phyloP scores from a whole-genome alignment of 1,284 basidiomycete genomes.

The Golubevia pallescens region DNA sequence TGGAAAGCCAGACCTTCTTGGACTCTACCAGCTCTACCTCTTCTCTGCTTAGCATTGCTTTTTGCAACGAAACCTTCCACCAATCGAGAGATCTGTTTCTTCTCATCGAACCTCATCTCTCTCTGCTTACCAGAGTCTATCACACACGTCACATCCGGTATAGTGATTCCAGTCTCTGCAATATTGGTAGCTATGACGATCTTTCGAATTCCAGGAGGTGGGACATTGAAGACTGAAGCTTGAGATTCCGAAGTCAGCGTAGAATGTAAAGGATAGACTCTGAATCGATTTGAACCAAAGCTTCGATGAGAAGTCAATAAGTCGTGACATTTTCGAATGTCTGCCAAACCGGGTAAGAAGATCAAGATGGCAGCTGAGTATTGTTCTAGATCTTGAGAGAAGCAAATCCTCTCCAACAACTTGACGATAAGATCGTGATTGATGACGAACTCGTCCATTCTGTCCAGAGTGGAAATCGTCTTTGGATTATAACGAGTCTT shows the following conservation, averaged over 20 bases:
- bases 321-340: slow-evolving; percentile 88
- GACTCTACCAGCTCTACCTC: slow-evolving; percentile 74
- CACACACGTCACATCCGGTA: slow-evolving; percentile 96
- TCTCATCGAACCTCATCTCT: slow-evolving; percentile 94
- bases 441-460: slow-evolving; percentile 75
- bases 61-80: slow-evolving; percentile 90
- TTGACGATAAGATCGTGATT: slow-evolving; percentile 71
- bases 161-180: slow-evolving; percentile 93
- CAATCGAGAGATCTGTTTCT: slow-evolving; percentile 90
- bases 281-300: slow-evolving; percentile 78
- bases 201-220: slow-evolving; percentile 69
- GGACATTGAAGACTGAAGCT: slow-evolving; percentile 85
- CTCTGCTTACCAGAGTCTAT: slow-evolving; percentile 94
- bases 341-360: slow-evolving; percentile 85
- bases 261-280: slow-evolving; percentile 89
- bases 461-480: slow-evolving; percentile 81
- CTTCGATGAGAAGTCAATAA: slow-evolving; percentile 76
- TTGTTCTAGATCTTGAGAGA: slow-evolving; percentile 69
- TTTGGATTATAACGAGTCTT: slow-evolving; percentile 76
- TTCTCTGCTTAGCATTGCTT: slow-evolving; percentile 72
- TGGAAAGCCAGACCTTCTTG: slow-evolving; percentile 92
- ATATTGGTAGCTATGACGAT: slow-evolving; percentile 70
- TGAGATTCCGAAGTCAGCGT: slow-evolving; percentile 76
- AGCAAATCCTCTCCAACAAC: slow-evolving; percentile 87
- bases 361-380: slow-evolving; percentile 86